Conservation (phyloP, 2,329 filamentous ascomycete genomes). For the Coccinonectria pachysandricola region DNA sequence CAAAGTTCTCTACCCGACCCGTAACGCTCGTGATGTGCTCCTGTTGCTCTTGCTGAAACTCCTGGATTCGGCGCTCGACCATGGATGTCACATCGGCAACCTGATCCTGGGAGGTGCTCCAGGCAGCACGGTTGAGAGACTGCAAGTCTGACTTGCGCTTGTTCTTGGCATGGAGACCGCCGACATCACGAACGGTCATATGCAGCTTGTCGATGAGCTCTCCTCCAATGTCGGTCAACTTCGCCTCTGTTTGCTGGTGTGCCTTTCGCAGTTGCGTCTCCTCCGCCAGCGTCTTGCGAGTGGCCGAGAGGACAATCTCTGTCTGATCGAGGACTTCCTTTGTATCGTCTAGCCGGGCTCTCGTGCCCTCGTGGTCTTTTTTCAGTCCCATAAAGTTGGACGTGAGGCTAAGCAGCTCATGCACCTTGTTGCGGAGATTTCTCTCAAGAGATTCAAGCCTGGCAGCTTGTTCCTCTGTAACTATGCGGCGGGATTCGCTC, state of each 20-base stretch:
- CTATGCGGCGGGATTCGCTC: slow-evolving; percentile 82
- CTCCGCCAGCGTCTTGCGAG: slow-evolving; percentile 64
- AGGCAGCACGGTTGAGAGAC: slow-evolving; percentile 64
- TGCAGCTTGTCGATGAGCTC: slow-evolving; percentile 69
- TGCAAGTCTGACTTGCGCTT: slow-evolving; percentile 78
- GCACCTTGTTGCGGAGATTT: slow-evolving; percentile 84
- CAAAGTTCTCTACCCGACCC: slow-evolving; percentile 64
- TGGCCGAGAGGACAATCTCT: slow-evolving; percentile 70
- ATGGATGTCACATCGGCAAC: slow-evolving; percentile 67
- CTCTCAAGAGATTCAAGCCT: slow-evolving; percentile 87
- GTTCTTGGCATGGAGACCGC: slow-evolving; percentile 76
- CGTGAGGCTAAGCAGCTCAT: slow-evolving; percentile 80
- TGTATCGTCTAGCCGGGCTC: slow-evolving; percentile 62
- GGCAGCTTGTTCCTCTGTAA: slow-evolving; percentile 84
- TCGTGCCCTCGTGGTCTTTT: slow-evolving; percentile 77
- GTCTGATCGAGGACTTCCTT: slow-evolving; percentile 78
- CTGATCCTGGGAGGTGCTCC: slow-evolving; percentile 65
- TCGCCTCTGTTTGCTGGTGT: slow-evolving; percentile 73
- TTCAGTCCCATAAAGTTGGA: slow-evolving; percentile 81
- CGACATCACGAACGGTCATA: slow-evolving; percentile 69
- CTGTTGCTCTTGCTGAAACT: slow-evolving; percentile 64
- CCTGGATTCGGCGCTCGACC: slow-evolving; percentile 64
- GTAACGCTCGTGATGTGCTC: slow-evolving; percentile 59
- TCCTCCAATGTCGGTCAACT: slow-evolving; percentile 62
- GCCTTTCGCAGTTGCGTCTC: slow-evolving; percentile 73